Evolutionary conservation across 2,329 filamentous ascomycete genomes (phyloP), one percentile per base, ranked within the genome.

Genomic region (Botryosphaeria dothidea): DNA sequence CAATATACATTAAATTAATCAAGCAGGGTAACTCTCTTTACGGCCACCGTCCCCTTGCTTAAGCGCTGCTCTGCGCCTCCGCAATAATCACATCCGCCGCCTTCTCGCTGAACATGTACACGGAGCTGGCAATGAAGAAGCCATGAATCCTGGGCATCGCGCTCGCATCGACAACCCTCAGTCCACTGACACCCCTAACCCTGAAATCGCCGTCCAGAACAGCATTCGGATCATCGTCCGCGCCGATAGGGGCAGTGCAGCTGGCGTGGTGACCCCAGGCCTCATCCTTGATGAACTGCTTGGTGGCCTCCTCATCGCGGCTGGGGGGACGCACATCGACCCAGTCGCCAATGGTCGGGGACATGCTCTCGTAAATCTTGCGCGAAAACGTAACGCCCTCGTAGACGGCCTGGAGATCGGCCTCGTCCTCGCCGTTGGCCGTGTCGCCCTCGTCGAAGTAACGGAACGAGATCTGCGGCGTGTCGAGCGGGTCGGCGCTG

Each of bases 131-230:
- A 25, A 82, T 79, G 68, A 84, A 86, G 60, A 78, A 83, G 67
- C 86, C 86, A 0, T 85, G 84, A 17, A 84, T 85, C 60, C 78
- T 78, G 0, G 85, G 84, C 65, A 85, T 89, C 0, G 85, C 80
- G 36, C 80, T 84, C 0, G 86, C 87, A 75, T 90, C 87, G 0
- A 90, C 87, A 3, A 89, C 87, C 27, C 87, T 77, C 62, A 90
- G 71, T 0, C 83, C 82, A 0, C 79, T 72, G 0, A 87, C 82
- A 0, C 85, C 85, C 11, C 83, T 77, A 0, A 90, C 87, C 9
- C 81, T 78, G 71, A 89, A 88, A 49, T 84, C 76, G 0, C 78
- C 79, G 70, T 89, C 84, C 60, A 89, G 72, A 3, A 87, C 85
- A 8, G 84, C 85, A 70, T 81, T 82, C 1, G 78, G 73, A 69